These are phyloP conservation scores for Eutreptiella sp. DNA, from an alignment of 208 protist species.

Conservation along the genomic window DNA sequence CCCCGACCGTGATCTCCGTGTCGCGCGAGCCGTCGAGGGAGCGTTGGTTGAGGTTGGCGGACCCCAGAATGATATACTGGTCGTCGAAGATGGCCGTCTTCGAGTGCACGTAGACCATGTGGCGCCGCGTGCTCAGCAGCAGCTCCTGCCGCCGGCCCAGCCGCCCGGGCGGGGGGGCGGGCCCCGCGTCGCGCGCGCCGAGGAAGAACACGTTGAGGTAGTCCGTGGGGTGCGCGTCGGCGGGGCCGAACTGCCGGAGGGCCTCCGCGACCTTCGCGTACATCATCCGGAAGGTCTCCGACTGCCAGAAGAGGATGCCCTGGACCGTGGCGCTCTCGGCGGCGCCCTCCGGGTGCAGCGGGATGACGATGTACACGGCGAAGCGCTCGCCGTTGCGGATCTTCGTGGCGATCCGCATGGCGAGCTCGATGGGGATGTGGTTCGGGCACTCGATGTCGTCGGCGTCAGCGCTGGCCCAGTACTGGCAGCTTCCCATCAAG, in stretches of 20 bases:
- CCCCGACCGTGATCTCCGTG: no score
- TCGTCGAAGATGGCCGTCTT: no score
- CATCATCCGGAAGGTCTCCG: slow-evolving; percentile 32
- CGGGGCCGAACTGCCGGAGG: not conserved
- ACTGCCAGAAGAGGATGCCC: slow-evolving; percentile 35
- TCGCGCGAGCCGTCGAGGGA: no score
- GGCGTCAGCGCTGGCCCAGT: not conserved
- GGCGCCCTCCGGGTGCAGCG: slow-evolving; percentile 32
- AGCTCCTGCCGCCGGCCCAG: no score
- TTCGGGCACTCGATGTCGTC: not conserved
- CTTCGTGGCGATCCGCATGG: not conserved
- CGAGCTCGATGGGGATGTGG: no score
- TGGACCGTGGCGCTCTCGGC: slow-evolving; percentile 11
- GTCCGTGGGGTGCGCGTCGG: slow-evolving; percentile 17
- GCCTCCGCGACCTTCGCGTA: slow-evolving; percentile 21
- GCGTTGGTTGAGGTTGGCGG: no score
- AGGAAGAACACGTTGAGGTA: slow-evolving; percentile 33
- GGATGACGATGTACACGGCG: slow-evolving; percentile 22
- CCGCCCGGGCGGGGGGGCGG: not conserved
- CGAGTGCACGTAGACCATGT: no score
- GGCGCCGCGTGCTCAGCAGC: not conserved
- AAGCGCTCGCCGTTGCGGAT: slow-evolving; percentile 25
- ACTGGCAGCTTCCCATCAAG: slow-evolving; percentile 16
- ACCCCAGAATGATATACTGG: no score
- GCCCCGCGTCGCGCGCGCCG: slow-evolving; percentile 30